phyloP scores from a whole-genome alignment of 208 protist species.

The Histomonas meleagridis region DNA sequence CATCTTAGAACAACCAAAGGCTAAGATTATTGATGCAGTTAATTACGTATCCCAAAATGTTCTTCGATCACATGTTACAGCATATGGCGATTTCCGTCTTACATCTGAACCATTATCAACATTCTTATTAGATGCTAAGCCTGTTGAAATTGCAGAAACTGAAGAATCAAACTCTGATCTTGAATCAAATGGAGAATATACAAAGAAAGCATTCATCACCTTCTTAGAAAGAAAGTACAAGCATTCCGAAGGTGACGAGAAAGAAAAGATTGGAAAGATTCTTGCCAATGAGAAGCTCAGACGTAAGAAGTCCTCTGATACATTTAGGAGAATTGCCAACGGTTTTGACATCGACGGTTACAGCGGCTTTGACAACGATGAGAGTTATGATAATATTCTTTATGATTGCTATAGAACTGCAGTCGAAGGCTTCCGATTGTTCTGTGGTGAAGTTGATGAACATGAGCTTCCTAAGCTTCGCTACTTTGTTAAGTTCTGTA shows the following conservation, averaged over 20 bases:
- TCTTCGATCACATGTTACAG: neutral
- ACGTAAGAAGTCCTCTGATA: neutral
- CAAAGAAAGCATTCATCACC: neutral
- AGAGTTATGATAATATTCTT: neutral
- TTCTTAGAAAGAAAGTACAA: neutral
- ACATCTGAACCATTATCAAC: neutral
- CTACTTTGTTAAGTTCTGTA: neutral
- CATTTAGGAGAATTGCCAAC: neutral
- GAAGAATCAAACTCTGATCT: neutral
- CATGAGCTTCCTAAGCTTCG: neutral
- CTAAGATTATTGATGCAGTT: neutral
- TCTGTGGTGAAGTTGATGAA: constrained; percentile 22
- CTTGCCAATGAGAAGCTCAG: neutral
- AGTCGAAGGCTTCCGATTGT: neutral
- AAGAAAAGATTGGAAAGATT: neutral
- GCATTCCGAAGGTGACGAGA: no score
- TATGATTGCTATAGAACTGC: constrained; percentile 13
- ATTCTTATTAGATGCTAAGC: neutral
- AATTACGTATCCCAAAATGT: neutral
- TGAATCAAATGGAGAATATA: neutral
- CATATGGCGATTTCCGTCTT: neutral
- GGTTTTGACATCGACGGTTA: neutral
- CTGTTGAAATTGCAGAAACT: neutral
- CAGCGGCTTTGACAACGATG: no score
- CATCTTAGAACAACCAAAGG: neutral